A percentile compares a stretch with the other conserved stretches of the same genome.
Evolutionary conservation across 2,329 filamentous ascomycete genomes (phyloP).

Genomic region (Lecanicillium sp.): DNA sequence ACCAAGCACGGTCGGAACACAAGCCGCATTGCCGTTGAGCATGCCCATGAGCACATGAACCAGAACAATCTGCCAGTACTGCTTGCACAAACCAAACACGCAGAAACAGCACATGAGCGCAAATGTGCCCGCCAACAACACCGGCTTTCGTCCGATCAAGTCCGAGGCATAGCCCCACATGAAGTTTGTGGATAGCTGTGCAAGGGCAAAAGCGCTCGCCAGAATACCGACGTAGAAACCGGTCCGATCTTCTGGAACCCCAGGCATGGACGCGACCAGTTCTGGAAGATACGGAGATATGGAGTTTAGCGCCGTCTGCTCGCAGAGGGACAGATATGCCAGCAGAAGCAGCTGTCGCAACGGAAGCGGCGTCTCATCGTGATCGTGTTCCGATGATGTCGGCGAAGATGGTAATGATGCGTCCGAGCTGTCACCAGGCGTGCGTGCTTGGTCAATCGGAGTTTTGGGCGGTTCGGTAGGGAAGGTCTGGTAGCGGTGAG

Average conservation of each 20-base stretch:
- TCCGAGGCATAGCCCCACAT: slow-evolving; percentile 49
- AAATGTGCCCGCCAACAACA: slow-evolving; percentile 71
- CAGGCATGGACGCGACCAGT: slow-evolving; percentile 82
- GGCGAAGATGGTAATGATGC: slow-evolving; percentile 3
- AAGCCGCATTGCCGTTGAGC: slow-evolving; percentile 89
- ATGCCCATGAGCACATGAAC: slow-evolving; percentile 88
- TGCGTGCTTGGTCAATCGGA: slow-evolving; percentile 42
- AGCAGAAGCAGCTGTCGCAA: slow-evolving; percentile 74
- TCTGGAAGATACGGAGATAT: slow-evolving; percentile 91
- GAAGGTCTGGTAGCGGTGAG: slow-evolving; percentile 71
- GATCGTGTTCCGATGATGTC: slow-evolving; percentile 10
- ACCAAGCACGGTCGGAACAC: slow-evolving; percentile 87
- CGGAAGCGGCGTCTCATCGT: slow-evolving; percentile 66
- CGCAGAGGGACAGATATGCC: slow-evolving; percentile 80
- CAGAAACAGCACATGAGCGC: slow-evolving; percentile 74
- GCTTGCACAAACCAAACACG: slow-evolving; percentile 78
- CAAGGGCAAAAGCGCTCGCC: slow-evolving; percentile 83
- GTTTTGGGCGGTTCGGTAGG: slow-evolving; percentile 65
- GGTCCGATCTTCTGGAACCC: slow-evolving; percentile 60
- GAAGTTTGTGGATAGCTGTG: slow-evolving; percentile 88
- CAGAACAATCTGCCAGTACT: slow-evolving; percentile 73
- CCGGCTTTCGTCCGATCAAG: slow-evolving; percentile 63
- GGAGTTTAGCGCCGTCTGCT: slow-evolving; percentile 94
- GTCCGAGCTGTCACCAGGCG: slow-evolving; percentile 17
- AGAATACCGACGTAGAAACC: slow-evolving; percentile 87